Base-by-base conservation (phyloP, 192 early-diverging fungal species). In the Rhizoclosmatium sp. region DNA sequence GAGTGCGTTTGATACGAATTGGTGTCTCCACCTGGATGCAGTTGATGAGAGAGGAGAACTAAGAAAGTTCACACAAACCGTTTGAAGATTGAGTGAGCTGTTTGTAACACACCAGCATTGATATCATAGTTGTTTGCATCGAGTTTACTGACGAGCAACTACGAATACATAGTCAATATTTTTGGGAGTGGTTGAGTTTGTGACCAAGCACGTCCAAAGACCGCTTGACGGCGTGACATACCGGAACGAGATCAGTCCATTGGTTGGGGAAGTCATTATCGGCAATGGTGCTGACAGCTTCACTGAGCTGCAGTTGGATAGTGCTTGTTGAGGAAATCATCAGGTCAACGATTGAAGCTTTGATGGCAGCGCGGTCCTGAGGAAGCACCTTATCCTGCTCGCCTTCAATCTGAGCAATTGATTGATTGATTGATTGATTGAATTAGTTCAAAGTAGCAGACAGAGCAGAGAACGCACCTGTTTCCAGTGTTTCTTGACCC, bases 61-160 rank as follows among this genome's bases (percentile, higher is more conserved):
- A 31, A 62, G 60, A 62, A 56, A 56, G 19, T 7, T 31, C 21
- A 40, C 60, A 7, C 60, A 19, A 19, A 93, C 89, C 92, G 91
- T 80, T 93, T 93, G 85, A 99, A 98, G 75, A 98, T 96, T 2
- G 95, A 95, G 82, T 98, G 98, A 2, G 95, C 95, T 2, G 97
- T 96, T 76, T 96, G 93, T 79, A 99, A 87, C 23, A 99, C 89
- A 62, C 94, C 95, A 70, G 95, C 93, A 84, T 99, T 99, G 64
- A 90, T 90, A 59, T 89, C 88, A 84, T 89, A 94, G 81, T 97
- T 94, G 12, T 7, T 44, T 1, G 89, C 82, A 70, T 88, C 94
- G 44, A 99, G 86, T 77, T 93, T 92, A 47, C 86, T 83, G 14
- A 95, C 90, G 66, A 99, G 83, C 59, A 65, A 40, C 77, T 69